Evolutionary conservation across 305 asterid species (phyloP).

Genomic region (Solanum hybrid): DNA sequence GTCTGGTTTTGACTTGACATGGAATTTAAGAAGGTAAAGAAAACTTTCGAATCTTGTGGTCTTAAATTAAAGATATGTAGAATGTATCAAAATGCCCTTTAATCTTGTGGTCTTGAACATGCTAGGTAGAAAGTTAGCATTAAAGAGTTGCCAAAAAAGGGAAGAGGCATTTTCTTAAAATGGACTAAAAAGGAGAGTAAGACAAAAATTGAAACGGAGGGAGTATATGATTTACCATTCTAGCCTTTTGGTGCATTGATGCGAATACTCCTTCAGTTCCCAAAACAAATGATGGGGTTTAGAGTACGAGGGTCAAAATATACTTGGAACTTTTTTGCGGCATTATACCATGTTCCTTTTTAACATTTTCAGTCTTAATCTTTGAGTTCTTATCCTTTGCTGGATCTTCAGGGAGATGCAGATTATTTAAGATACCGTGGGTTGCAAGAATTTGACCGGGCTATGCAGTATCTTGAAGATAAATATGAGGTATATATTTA

Average conservation of each 20-base stretch:
- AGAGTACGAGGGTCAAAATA: neutral
- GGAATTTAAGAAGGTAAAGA: neutral
- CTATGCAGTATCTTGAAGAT: constrained; percentile 97
- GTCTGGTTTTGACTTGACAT: neutral
- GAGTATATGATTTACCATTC: neutral
- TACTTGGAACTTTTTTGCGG: neutral
- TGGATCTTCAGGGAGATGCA: constrained; percentile 82
- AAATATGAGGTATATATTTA: constrained; percentile 56
- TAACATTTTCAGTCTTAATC: neutral
- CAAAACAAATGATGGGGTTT: neutral
- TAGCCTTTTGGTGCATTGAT: neutral
- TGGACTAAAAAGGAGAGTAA: neutral
- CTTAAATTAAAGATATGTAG: neutral
- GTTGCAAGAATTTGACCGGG: constrained; percentile 96
- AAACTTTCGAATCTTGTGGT: neutral
- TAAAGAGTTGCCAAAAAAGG: neutral
- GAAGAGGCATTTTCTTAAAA: neutral
- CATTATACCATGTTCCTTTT: neutral
- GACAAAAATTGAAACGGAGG: neutral
- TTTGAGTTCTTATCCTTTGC: constrained; percentile 11
- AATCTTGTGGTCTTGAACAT: neutral
- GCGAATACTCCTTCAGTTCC: neutral
- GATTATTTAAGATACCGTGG: constrained; percentile 66
- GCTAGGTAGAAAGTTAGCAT: neutral
- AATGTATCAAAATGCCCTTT: neutral